These are phyloP conservation scores for Aspergillus sp. DNA, from an alignment of 2,329 filamentous ascomycete genomes.

Conservation along the genomic window DNA sequence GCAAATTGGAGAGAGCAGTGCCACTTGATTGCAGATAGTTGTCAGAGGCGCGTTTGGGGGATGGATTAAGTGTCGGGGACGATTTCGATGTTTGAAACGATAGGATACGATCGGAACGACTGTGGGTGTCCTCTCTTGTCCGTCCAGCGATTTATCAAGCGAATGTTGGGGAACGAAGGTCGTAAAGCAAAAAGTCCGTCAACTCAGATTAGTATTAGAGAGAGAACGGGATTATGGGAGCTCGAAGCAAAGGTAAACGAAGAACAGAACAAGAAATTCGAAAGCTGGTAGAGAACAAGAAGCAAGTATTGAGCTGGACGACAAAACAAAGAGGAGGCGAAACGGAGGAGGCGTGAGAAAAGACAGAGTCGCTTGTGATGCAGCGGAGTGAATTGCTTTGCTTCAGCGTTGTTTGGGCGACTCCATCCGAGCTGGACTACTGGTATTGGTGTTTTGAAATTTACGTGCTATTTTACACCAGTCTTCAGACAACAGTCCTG, in stretches of 20 bases:
- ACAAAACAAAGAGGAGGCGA: constrained; percentile 5
- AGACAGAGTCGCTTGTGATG: constrained; percentile 7
- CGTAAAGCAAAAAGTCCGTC: constrained; percentile 13
- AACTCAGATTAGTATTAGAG: constrained; percentile 15
- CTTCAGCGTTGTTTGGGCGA: constrained; percentile 11
- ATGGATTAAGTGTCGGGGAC: not conserved
- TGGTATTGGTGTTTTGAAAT: not conserved
- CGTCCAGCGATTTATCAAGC: constrained; percentile 7
- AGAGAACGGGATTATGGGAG: not conserved
- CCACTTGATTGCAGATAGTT: not conserved
- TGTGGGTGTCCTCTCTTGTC: not conserved
- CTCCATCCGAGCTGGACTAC: not conserved
- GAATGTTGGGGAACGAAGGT: constrained; percentile 15
- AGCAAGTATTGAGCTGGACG: constrained; percentile 1
- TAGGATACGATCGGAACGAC: not conserved
- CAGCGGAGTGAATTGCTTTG: constrained; percentile 8
- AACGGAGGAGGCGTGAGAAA: constrained; percentile 5
- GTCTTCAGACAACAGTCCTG: not conserved
- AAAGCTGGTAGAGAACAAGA: constrained; percentile 2
- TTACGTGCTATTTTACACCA: not conserved
- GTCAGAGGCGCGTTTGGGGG: not conserved
- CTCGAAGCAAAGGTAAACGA: not conserved
- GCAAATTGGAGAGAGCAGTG: not conserved
- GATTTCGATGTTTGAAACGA: not conserved
- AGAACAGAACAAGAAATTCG: constrained; percentile 10